These are phyloP conservation scores for Thermoascus crustaceus DNA, from an alignment of 2,329 filamentous ascomycete genomes.

Conservation along the genomic window DNA sequence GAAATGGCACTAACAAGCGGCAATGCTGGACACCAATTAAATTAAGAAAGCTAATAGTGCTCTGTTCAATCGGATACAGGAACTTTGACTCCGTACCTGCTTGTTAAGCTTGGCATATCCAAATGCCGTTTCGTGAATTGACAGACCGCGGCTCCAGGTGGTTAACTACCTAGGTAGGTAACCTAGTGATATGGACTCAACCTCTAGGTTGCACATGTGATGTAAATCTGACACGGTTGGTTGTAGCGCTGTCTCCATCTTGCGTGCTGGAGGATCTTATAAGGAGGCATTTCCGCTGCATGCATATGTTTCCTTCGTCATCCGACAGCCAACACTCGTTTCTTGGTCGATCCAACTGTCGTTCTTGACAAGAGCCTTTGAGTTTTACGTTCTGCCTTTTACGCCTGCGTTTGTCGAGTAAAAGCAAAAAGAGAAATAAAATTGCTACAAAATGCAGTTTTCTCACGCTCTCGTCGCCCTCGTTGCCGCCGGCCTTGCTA, in stretches of 20 bases:
- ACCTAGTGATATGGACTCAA: neutral
- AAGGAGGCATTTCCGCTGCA: neutral
- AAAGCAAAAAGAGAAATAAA: neutral
- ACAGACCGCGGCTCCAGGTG: neutral
- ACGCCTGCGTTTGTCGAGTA: neutral
- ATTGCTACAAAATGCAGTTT: conserved; percentile 30
- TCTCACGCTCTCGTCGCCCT: conserved; percentile 25
- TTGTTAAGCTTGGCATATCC: neutral
- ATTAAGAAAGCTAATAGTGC: too few species aligned
- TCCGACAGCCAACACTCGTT: neutral
- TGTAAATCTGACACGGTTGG: neutral
- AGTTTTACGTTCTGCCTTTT: neutral
- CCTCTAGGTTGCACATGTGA: neutral
- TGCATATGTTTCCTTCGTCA: neutral
- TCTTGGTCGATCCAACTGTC: neutral
- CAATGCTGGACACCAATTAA: too few species aligned
- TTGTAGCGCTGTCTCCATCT: too few species aligned
- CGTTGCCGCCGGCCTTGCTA: conserved; percentile 37
- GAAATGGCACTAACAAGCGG: too few species aligned
- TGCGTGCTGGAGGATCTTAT: neutral
- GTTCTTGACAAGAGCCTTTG: neutral
- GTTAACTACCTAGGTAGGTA: too few species aligned
- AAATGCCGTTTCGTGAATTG: neutral
- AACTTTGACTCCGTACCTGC: neutral
- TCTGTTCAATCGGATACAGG: neutral